Evolutionary conservation across 768 basidiomycete genomes (phyloP).

Genomic region (Rhizopogon sp.): DNA sequence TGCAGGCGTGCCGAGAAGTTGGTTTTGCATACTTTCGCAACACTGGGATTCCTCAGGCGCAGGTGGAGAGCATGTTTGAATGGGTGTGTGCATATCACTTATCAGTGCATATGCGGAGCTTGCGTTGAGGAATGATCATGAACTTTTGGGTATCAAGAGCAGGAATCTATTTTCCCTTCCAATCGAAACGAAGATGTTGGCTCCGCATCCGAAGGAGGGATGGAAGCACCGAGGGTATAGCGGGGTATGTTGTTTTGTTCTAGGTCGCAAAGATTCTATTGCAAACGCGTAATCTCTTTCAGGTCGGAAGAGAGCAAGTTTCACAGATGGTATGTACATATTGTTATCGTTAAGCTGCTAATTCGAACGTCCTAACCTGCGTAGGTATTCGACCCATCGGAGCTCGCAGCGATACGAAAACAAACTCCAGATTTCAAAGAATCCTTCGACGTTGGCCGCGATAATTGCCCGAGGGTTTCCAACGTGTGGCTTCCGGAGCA

Average conservation of each 20-base stretch:
- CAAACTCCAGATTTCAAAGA: constrained; percentile 42
- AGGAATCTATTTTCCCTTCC: constrained; percentile 35
- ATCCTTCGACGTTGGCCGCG: constrained; percentile 49
- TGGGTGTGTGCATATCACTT: constrained; percentile 27
- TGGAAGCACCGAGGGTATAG: constrained; percentile 39
- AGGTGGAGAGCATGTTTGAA: constrained; percentile 36
- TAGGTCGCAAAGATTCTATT: not conserved
- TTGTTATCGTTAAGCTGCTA: not conserved
- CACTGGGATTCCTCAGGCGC: constrained; percentile 33
- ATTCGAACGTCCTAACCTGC: not conserved
- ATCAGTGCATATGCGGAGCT: not conserved
- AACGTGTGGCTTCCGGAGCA: constrained; percentile 57
- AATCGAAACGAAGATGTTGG: constrained; percentile 34
- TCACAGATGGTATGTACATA: constrained; percentile 13
- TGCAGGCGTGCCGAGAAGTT: constrained; percentile 19
- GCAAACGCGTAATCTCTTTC: not conserved
- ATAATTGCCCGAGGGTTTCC: constrained; percentile 35
- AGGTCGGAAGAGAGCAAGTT: constrained; percentile 41
- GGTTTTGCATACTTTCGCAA: constrained; percentile 48
- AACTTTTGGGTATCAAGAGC: constrained; percentile 22
- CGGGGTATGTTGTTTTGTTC: constrained; percentile 8
- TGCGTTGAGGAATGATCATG: not conserved
- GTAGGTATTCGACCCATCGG: constrained; percentile 29
- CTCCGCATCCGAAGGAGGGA: constrained; percentile 41
- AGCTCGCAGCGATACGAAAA: constrained; percentile 22